Evolutionary conservation across 495 filamentous ascomycete genomes (phyloP), one percentile per base, ranked within the genome.

Genomic region (Xylaria palmicola): DNA sequence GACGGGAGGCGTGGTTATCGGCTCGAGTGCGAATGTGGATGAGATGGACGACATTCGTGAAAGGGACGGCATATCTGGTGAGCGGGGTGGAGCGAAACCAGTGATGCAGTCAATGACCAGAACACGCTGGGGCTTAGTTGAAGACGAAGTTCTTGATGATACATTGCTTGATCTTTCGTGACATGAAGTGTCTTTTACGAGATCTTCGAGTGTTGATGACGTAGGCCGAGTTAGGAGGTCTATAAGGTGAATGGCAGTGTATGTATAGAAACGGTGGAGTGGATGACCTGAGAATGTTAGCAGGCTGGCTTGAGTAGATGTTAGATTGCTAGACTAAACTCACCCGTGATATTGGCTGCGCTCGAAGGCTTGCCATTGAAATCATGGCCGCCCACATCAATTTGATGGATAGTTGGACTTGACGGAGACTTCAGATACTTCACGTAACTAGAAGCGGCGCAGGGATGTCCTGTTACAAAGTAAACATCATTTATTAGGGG

Each of bases 391-490:
- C 69, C 72, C 13, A 79, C 66, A 51, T 82, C 79, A 45, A 82
- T 77, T 52, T 81, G 79, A 54, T 77, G 79, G 32, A 82, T 80
- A 7, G 79, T 82, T 37, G 78, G 75, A 64, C 76, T 81, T 24
- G 75, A 77, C 5, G 79, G 74, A 20, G 73, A 77, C 65, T 76
- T 79, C 30, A 82, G 62, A 54, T 81, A 75, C 37, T 77, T 80
- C 7, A 79, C 72, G 62, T 78, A 79, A 7, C 73, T 74, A 1
- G 86, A 86, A 6, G 83, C 80, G 4, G 81, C 81, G 47, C 87
- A 90, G 47, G 85, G 84, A 56, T 88, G 84, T 0, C 83, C 83
- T 7, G 87, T 86, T 43, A 89, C 76, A 67, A 89, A 89, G 62
- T 82, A 80, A 41, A 88, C 81, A 62, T 89, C 86, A 64, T 88